These are phyloP conservation scores for Spatholobus suberectus DNA, from an alignment of 306 rosid species.

Conservation along the genomic window DNA sequence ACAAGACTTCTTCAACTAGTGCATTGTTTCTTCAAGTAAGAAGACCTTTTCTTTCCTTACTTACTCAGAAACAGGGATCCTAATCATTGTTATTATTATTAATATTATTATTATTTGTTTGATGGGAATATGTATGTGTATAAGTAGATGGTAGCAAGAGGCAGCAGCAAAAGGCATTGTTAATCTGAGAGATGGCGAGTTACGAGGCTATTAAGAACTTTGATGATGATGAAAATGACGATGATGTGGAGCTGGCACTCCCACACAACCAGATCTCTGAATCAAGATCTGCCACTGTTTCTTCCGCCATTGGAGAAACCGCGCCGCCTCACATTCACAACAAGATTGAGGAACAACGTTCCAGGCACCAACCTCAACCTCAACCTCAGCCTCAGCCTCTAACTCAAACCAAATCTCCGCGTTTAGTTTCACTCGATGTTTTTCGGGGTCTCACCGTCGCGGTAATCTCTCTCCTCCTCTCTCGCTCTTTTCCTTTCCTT, in stretches of 20 bases:
- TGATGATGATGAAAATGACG: constrained; percentile 48
- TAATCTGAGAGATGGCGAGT: constrained; percentile 28
- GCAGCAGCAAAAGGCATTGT: background rate
- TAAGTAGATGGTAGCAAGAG: constrained; percentile 28
- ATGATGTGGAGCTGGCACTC: constrained; percentile 68
- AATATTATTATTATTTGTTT: background rate
- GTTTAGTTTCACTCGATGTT: constrained; percentile 87
- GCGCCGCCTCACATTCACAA: background rate
- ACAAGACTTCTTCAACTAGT: background rate
- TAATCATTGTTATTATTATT: background rate
- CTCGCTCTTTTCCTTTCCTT: background rate
- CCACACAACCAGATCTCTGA: constrained; percentile 47
- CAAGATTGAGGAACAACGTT: background rate
- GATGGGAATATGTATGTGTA: background rate
- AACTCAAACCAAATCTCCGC: constrained; percentile 51
- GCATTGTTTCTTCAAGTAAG: constrained; percentile 34
- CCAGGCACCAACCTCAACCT: constrained; percentile 15
- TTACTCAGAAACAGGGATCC: background rate
- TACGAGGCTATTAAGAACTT: constrained; percentile 52
- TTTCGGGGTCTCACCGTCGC: constrained; percentile 94
- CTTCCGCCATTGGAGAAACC: constrained; percentile 2
- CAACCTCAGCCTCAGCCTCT: constrained; percentile 20
- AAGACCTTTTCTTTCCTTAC: background rate
- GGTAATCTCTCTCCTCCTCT: constrained; percentile 54
- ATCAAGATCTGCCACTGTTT: constrained; percentile 46